These are phyloP conservation scores for Torrubiellomyces zombiae DNA, from an alignment of 2,329 filamentous ascomycete species.

Conservation along the genomic window DNA sequence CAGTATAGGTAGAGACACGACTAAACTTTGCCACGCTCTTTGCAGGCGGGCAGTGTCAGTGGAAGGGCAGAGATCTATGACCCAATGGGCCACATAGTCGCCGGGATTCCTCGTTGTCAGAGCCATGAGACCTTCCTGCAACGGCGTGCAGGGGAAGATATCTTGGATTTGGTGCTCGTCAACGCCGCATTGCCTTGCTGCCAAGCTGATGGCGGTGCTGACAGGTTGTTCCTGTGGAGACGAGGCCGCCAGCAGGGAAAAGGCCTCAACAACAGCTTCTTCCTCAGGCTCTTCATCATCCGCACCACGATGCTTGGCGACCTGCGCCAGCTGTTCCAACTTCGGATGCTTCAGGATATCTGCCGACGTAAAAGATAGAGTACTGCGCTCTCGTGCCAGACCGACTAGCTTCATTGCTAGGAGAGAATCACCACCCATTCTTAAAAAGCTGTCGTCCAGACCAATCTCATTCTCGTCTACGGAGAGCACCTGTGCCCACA, in stretches of 20 bases:
- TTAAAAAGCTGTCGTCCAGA: not conserved
- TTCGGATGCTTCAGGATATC: too few species aligned
- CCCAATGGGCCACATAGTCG: not conserved
- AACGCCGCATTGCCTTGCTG: slow-evolving; percentile 1
- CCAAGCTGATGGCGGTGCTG: not conserved
- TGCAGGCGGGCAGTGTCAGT: not conserved
- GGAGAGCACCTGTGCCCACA: not conserved
- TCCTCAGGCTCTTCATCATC: too few species aligned
- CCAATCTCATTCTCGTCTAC: not conserved
- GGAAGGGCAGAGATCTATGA: not conserved
- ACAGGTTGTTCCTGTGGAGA: not conserved
- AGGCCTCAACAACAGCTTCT: too few species aligned
- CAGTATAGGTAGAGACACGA: not conserved
- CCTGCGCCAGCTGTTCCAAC: too few species aligned
- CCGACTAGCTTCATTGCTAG: too few species aligned
- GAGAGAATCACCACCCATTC: slow-evolving; percentile 1
- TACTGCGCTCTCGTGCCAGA: not conserved
- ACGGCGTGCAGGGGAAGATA: slow-evolving; percentile 1
- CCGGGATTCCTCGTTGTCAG: slow-evolving; percentile 1
- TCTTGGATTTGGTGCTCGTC: not conserved
- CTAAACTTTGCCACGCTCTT: not conserved
- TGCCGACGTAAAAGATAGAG: too few species aligned
- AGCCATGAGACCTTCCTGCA: slow-evolving; percentile 2
- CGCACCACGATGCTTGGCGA: too few species aligned
- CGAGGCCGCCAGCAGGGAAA: not conserved